These are phyloP conservation scores for Malassezia dermatis DNA, from an alignment of 1,284 basidiomycete genomes.

Conservation along the genomic window DNA sequence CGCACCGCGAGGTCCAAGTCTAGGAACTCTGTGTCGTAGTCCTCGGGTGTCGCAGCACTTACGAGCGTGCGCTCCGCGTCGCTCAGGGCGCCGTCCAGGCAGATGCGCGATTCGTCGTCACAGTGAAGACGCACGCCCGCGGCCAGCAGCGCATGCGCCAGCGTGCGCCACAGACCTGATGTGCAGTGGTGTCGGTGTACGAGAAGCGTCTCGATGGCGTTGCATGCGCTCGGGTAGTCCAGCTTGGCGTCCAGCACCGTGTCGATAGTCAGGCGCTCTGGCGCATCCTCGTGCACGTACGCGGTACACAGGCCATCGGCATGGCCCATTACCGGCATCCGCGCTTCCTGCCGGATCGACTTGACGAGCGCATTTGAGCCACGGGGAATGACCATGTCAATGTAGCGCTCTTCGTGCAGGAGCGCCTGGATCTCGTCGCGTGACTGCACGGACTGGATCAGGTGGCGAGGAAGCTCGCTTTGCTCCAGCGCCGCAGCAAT, in stretches of 20 bases:
- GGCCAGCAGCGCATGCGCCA: conserved; percentile 62
- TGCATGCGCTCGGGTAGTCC: conserved; percentile 93
- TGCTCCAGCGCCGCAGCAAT: conserved; percentile 66
- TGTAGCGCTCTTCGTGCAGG: conserved; percentile 75
- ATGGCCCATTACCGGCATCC: conserved; percentile 97
- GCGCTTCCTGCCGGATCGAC: conserved; percentile 76
- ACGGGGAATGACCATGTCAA: conserved; percentile 91
- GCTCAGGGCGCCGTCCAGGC: not conserved
- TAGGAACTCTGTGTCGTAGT: conserved; percentile 76
- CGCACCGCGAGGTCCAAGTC: conserved; percentile 57
- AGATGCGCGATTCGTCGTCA: conserved; percentile 52
- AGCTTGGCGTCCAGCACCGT: conserved; percentile 88
- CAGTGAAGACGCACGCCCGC: conserved; percentile 68
- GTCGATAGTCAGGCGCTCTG: conserved; percentile 64
- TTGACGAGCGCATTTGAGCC: conserved; percentile 83
- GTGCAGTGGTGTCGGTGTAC: conserved; percentile 57
- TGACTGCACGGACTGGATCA: conserved; percentile 85
- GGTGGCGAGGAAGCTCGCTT: conserved; percentile 59
- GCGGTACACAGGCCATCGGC: conserved; percentile 88
- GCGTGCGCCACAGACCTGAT: conserved; percentile 60
- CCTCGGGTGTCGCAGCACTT: conserved; percentile 49
- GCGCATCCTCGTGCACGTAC: conserved; percentile 74
- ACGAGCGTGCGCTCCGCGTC: conserved; percentile 46
- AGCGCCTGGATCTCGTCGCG: conserved; percentile 81
- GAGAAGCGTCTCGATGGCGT: conserved; percentile 79